Evolutionary conservation across 208 protist genomes (phyloP).

Genomic region (Porcisia hertigi): DNA sequence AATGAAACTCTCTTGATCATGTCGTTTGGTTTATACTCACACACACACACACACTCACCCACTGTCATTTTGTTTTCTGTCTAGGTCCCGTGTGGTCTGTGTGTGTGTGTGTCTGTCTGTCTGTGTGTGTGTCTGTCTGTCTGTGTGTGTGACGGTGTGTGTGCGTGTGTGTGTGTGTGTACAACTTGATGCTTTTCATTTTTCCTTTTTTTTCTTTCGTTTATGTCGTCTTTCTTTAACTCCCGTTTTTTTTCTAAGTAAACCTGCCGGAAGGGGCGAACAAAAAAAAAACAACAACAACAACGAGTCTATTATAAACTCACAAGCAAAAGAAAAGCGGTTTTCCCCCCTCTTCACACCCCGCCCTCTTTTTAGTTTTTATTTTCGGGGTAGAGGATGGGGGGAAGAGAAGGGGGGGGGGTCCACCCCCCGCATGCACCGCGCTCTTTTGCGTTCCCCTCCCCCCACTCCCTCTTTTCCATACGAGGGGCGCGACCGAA

Average conservation of each 20-base stretch:
- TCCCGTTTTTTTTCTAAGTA: background rate
- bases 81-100: no score
- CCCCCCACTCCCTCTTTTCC: background rate
- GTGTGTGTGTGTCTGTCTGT: no score
- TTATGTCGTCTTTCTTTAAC: background rate
- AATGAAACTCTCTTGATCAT: no score
- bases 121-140: no score
- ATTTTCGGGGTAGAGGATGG: background rate
- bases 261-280: no score
- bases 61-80: no score
- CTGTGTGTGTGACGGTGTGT: background rate
- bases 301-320: no score
- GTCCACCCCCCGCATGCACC: background rate
- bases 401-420: no score
- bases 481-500: background rate
- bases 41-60: background rate
- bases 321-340: no score
- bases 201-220: background rate
- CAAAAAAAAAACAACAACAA: no score
- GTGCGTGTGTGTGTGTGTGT: background rate
- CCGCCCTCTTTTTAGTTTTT: conserved; percentile 9
- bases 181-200: background rate
- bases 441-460: background rate
- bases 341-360: background rate
- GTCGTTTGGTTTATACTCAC: no score